Percentiles rank a stretch among this genome's conserved stretches.
These are phyloP conservation scores for Agarophyton chilense DNA, from an alignment of 23 red algal genomes.

Conservation along the genomic window DNA sequence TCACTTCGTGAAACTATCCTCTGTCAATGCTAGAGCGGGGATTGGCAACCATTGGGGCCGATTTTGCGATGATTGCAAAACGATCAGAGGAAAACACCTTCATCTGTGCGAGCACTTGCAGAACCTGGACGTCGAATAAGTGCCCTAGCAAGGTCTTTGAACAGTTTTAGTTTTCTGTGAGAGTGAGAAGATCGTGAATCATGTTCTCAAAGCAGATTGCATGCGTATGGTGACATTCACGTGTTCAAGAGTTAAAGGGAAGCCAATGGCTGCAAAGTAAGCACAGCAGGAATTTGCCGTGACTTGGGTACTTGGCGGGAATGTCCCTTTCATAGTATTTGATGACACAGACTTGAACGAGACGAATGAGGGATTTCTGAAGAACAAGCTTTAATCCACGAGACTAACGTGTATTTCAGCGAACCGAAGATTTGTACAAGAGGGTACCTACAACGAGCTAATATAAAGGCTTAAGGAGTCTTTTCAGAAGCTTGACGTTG, in stretches of 20 bases:
- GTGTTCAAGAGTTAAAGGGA: conserved; percentile 80
- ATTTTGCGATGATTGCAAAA: conserved; percentile 82
- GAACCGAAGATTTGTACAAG: too few species aligned
- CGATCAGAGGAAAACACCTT: conserved; percentile 75
- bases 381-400: conserved; percentile 73
- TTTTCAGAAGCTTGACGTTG: too few species aligned
- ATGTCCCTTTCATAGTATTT: conserved; percentile 85
- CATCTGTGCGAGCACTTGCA: conserved; percentile 77
- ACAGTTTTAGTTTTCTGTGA: conserved; percentile 57
- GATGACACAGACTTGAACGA: conserved; percentile 85
- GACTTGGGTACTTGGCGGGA: conserved; percentile 79
- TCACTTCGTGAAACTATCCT: conserved; percentile 96
- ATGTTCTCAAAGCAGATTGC: background rate
- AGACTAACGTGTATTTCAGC: too few species aligned
- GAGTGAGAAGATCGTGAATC: conserved; percentile 45
- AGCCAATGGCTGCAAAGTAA: conserved; percentile 15
- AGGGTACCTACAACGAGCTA: too few species aligned
- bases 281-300: conserved; percentile 42
- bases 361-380: conserved; percentile 56
- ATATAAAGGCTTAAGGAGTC: too few species aligned
- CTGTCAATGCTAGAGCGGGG: conserved; percentile 80
- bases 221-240: conserved; percentile 92
- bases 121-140: conserved; percentile 73
- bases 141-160: conserved; percentile 68
- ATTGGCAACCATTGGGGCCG: conserved; percentile 79